A percentile compares a stretch with the other conserved stretches of the same genome.
phyloP scores from a whole-genome alignment of 2,329 filamentous ascomycete genomes.

The Trichoderma oligosporum region DNA sequence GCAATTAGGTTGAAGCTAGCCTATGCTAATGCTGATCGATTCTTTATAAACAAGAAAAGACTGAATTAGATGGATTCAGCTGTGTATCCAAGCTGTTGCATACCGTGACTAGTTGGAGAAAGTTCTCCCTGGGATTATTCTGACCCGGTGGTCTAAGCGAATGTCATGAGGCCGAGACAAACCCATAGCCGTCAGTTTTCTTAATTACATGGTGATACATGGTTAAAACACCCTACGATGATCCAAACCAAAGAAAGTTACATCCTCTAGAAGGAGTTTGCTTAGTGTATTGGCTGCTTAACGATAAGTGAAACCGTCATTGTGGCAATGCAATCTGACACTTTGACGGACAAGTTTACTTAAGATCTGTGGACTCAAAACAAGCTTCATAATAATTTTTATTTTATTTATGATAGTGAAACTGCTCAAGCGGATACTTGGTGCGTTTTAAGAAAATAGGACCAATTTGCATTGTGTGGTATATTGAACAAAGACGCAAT shows the following conservation, averaged over 20 bases:
- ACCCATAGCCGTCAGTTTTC: background rate
- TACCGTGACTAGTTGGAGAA: background rate
- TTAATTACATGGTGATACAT: constrained; percentile 3
- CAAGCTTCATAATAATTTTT: no score
- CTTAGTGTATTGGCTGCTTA: background rate
- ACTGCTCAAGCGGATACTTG: no score
- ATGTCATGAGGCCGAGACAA: background rate
- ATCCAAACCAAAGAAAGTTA: background rate
- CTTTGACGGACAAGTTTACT: no score
- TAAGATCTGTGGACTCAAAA: background rate
- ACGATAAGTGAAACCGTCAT: background rate
- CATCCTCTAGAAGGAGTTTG: background rate
- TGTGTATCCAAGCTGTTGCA: background rate
- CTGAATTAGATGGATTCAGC: background rate
- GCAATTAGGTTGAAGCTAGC: background rate
- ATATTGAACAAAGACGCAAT: background rate
- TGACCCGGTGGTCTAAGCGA: background rate
- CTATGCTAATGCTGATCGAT: background rate
- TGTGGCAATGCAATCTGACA: no score
- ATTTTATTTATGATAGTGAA: no score
- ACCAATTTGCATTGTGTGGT: background rate
- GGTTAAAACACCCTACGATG: background rate
- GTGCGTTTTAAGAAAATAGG: no score
- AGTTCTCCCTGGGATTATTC: background rate
- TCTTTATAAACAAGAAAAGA: background rate